Base-by-base conservation (phyloP, 2,329 filamentous ascomycete genomes). In the Albophoma yamanashiensis region DNA sequence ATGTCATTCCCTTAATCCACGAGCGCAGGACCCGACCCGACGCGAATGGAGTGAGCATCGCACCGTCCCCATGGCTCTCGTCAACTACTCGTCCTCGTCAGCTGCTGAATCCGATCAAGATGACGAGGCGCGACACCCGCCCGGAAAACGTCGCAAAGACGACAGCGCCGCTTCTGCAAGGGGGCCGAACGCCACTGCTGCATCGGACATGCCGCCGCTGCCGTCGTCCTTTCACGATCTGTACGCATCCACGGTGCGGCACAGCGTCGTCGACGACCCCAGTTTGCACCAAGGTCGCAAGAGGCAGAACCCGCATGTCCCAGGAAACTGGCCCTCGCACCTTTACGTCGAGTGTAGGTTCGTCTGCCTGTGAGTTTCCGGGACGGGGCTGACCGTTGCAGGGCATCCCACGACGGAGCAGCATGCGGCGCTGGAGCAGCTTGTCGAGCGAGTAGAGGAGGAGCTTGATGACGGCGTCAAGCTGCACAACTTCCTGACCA, bases 261-360 rank as follows among this genome's bases (percentile, higher is more conserved):
- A 89, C 63, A 90, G 89, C 73, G 87, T 88, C 47, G 81, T 79
- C 66, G 94, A 97, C 74, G 89, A 96, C 69, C 92, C 93, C 1
- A 80, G 81, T 62, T 79, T 97, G 61, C 94, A 99, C 72, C 89
- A 88, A 39, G 94, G 94, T 59, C 86, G 93, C 55, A 91, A 87
- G 70, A 84, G 94, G 50, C 83, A 88, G 60, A 89, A 86, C 56
- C 92, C 93, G 31, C 94, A 99, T 74, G 79, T 93, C 34, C 84
- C 86, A 61, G 94, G 94, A 62, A 91, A 92, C 72, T 99, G 94
- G 94, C 91, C 93, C 1, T 91, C 87, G 40, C 93, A 97, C 74
- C 71, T 97, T 55, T 97, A 96, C 72, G 79, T 96, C 60, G 93
- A 97, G 77, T 99, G 94, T 95, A 80, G 75, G 86, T 78, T 31